Evolutionary conservation across 1,139 yeast genomes (phyloP), one percentile per base, ranked within the genome.

Genomic region (Debaryomyces subglobosus): DNA sequence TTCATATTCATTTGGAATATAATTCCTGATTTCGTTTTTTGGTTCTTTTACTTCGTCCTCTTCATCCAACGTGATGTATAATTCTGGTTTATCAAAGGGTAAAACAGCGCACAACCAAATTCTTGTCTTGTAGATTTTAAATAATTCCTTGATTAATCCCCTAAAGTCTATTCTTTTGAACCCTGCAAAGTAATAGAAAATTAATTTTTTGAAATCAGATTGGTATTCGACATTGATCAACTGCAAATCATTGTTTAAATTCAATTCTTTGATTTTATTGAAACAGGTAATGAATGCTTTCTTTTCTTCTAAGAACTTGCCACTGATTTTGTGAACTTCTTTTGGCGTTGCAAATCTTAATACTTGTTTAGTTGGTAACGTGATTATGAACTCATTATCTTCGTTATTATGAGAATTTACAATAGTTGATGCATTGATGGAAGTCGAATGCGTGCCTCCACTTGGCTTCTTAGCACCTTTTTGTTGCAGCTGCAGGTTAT

Each of bases 101-200:
- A 73, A 65, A 4, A 92, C 89, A 3, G 97, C 96, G 72, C 97
- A 92, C 77, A 92, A 81, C 99, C 99, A 95, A 59, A 94, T 94
- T 63, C 99, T 81, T 1, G 98, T 94, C 71, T 94, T 94, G 78
- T 91, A 94, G 52, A 90, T 87, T 61, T 94, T 86, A 74, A 94
- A 94, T 54, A 94, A 73, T 61, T 94, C 98, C 58, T 94, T 87
- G 49, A 94, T 96, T 61, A 95, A 79, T 41, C 89, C 96, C 60
- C 99, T 79, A 67, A 94, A 94, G 67, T 94, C 99, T 52, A 94
- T 88, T 59, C 99, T 78, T 61, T 86, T 86, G 57, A 82, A 83
- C 35, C 88, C 85, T 36, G 87, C 86, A 59, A 71, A 77, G 69
- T 94, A 94, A 65, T 91, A 94, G 64, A 94, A 92, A 3, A 96